Evolutionary conservation across 2,329 filamentous ascomycete genomes (phyloP), one percentile per base, ranked within the genome.

Genomic region (Paraphaeosphaeria sporulosa): DNA sequence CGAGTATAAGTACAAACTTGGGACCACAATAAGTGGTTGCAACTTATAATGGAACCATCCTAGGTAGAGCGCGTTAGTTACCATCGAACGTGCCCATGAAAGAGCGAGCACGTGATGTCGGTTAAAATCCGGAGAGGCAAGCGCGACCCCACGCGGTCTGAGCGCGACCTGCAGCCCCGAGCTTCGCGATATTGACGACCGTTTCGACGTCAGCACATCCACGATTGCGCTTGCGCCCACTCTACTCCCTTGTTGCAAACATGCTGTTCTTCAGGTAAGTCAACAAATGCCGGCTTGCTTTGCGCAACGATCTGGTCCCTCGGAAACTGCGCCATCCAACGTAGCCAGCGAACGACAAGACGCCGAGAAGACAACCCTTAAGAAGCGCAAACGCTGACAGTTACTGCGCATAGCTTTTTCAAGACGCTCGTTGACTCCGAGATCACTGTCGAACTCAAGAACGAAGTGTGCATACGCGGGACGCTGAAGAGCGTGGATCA

Each of bases 371-470:
- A 21, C 30, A 9, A 32, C 30, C 30, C 30, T 32, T 4, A 23
- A 43, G 2, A 8, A 32, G 34, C 13, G 25, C 25, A 10, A 1
- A 4, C 21, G n/a, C n/a, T 36, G 36, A 53, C 64, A 60, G 65
- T 32, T 8, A 9, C 34, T 8, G 10, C 10, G 21, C n/a, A 30
- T 50, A 78, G 76, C 83, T 98, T 97, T 84, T 98, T 98, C 89
- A 98, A 98, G 81, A 98, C 94, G 56, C 91, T 98, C 74, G 96
- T 97, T 78, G 95, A 97, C 84, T 91, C 95, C 70, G 90, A 96
- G 84, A 94, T 99, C 75, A 98, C 94, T 49, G 93, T 99, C 77
- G 95, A 99, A 84, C 91, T 99, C 79, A 99, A 99, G 83, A 99
- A 99, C 80, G 95, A 99, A 82, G 96, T 99, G 71, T 93, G 94